Evolutionary conservation across 208 protist species (phyloP), one percentile per base, ranked within the genome.

Genomic region (Naegleria gruberi): DNA sequence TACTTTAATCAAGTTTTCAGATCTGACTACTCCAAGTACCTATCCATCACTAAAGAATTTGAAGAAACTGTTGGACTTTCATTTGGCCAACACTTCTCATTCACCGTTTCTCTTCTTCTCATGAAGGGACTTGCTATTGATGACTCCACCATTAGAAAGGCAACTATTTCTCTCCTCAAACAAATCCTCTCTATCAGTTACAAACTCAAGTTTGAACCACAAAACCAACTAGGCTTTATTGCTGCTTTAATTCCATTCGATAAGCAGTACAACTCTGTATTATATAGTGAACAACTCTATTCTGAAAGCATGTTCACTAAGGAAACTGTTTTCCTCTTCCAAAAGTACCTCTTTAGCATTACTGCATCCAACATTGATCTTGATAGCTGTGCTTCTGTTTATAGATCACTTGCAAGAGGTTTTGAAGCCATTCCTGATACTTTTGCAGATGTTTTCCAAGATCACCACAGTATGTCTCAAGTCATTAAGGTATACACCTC

Each of bases 261-360:
- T 10, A 34, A 42, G 19, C 43, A 65, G 30, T 88, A 88, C 30
- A 55, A 65, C 26, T 46, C 45, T 12, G 17, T 34, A 41, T 34
- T 40, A 7, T 88, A 40, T 43, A 45, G 43, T 65, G 84, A 88
- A 12, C 17, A 41, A 40, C 34, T 88, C 6, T 88, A 43, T 41
- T 8, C 41, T 73, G 19, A 42, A 8, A 43, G 40, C 5, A 40
- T 65, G 15, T 88, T 88, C 46, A 40, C 26, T 23, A 43, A 43
- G 15, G 46, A 65, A 23, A 47, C 12, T 37, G 84, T 65, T 7
- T 88, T 88, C 84, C n/a, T 88, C 4, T 88, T 88, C 45, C 84
- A 88, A 65, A 88, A 88, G 30, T 88, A 73, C 42, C n/a, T 88
- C 7, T 88, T 88, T 30, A 40, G 6, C 15, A 40, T 88, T 41